Evolutionary conservation across 371 early-diverging fungal species (phyloP).

Genomic region (Amoeboradix gromovi): DNA sequence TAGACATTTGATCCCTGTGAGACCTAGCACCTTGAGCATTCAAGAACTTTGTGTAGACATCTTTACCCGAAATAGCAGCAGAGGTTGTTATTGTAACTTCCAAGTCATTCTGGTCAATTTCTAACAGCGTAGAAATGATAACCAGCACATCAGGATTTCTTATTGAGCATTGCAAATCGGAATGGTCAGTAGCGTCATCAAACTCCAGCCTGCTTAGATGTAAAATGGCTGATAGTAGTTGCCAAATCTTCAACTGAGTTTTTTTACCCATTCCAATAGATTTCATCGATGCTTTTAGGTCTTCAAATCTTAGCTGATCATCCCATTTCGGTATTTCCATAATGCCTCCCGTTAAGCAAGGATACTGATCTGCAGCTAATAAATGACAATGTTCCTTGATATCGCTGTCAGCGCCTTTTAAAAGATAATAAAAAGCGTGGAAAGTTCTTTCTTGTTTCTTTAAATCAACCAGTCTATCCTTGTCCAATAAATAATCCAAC

Average conservation of each 20-base stretch:
- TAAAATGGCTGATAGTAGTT: conserved; percentile 56
- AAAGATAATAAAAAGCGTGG: conserved; percentile 58
- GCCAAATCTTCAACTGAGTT: conserved; percentile 44
- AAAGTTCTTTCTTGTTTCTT: conserved; percentile 44
- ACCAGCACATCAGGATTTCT: conserved; percentile 43
- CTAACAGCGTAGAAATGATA: conserved; percentile 50
- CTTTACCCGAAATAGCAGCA: conserved; percentile 41
- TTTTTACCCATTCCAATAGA: conserved; percentile 43
- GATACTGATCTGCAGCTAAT: conserved; percentile 4
- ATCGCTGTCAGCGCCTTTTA: conserved; percentile 13
- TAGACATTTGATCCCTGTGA: conserved; percentile 36
- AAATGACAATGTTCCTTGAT: not conserved
- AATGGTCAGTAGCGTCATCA: conserved; percentile 22
- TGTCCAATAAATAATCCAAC: conserved; percentile 59
- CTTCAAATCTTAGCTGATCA: conserved; percentile 25
- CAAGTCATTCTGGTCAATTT: conserved; percentile 41
- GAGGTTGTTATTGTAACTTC: conserved; percentile 57
- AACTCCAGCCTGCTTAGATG: conserved; percentile 68
- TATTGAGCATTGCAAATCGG: conserved; percentile 25
- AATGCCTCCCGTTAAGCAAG: conserved; percentile 9
- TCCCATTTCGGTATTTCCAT: conserved; percentile 7
- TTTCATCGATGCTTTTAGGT: conserved; percentile 42
- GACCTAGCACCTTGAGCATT: conserved; percentile 33
- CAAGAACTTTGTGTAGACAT: conserved; percentile 55
- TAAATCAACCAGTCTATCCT: conserved; percentile 29